Conservation (phyloP, 2,329 filamentous ascomycete species). For the Metarhizium anisopliae region DNA sequence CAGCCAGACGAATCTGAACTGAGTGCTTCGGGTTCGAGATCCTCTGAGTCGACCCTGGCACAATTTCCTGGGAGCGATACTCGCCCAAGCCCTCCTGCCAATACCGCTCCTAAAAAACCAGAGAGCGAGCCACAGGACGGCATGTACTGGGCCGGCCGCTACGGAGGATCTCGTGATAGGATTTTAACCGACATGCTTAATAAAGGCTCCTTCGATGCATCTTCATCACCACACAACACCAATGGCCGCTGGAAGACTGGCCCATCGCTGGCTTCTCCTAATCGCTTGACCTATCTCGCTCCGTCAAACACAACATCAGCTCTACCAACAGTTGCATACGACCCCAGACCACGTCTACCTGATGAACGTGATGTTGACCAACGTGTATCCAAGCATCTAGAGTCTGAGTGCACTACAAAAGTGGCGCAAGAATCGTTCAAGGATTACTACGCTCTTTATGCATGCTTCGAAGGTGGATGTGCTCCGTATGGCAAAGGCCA, state of each 20-base stretch:
- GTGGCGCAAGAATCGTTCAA: slow-evolving; percentile 38
- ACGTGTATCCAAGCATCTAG: slow-evolving; percentile 38
- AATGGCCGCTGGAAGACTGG: background rate
- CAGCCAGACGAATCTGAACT: background rate
- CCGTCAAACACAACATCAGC: slow-evolving; percentile 24
- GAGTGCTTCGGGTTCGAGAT: background rate
- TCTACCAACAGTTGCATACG: slow-evolving; percentile 14
- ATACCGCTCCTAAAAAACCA: slow-evolving; percentile 12
- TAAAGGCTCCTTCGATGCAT: slow-evolving; percentile 2
- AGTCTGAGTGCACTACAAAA: slow-evolving; percentile 34
- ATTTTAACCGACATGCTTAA: slow-evolving; percentile 19
- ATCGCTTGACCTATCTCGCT: slow-evolving; percentile 19
- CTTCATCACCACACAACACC: background rate
- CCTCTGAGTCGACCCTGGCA: background rate
- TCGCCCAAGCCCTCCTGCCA: background rate
- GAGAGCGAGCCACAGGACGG: slow-evolving; percentile 35
- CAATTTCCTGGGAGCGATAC: background rate
- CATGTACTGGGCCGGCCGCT: slow-evolving; percentile 55
- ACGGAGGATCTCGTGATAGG: slow-evolving; percentile 46
- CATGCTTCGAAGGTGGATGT: too few relatives aligned
- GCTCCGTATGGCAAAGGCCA: slow-evolving; percentile 10
- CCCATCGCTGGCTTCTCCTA: slow-evolving; percentile 1
- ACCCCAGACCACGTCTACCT: slow-evolving; percentile 6
- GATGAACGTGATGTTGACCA: slow-evolving; percentile 30
- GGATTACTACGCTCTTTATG: too few relatives aligned